phyloP scores from a whole-genome alignment of 768 basidiomycete species.

The Trametes cubensis region DNA sequence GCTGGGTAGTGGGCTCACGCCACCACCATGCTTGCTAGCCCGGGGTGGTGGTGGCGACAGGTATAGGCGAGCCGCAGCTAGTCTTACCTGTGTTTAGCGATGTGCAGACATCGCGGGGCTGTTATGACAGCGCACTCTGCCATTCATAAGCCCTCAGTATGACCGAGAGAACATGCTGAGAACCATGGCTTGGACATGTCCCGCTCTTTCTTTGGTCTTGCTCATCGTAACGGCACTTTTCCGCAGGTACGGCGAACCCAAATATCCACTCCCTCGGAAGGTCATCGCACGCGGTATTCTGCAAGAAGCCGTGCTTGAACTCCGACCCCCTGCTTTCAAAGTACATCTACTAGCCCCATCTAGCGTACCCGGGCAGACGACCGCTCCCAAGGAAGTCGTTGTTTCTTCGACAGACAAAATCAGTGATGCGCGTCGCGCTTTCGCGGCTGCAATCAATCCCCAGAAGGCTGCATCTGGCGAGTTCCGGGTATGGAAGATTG shows the following conservation, averaged over 20 bases:
- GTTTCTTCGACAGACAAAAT: conserved; percentile 28
- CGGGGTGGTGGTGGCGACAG: background rate
- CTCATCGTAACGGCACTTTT: conserved; percentile 7
- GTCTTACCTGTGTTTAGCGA: no score
- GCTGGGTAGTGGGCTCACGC: background rate
- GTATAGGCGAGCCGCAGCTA: no score
- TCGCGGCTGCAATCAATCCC: conserved; percentile 18
- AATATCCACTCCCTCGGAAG: conserved; percentile 59
- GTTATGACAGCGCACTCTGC: no score
- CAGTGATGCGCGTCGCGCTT: conserved; percentile 14
- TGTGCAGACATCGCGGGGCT: no score
- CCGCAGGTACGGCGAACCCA: conserved; percentile 70
- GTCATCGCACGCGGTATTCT: conserved; percentile 63
- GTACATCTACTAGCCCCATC: conserved; percentile 35
- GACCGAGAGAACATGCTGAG: background rate
- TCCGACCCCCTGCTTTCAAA: conserved; percentile 67
- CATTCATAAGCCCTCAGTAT: no score
- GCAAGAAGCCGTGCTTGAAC: conserved; percentile 62
- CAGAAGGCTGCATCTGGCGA: conserved; percentile 15
- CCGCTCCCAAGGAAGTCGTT: conserved; percentile 12
- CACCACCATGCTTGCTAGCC: background rate
- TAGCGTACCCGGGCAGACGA: conserved; percentile 9
- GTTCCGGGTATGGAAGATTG: conserved; percentile 68
- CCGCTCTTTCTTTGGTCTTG: conserved; percentile 4
- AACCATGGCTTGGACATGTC: conserved; percentile 5